Conservation (phyloP, 139 green algal species). For the Closterium sp. region DNA sequence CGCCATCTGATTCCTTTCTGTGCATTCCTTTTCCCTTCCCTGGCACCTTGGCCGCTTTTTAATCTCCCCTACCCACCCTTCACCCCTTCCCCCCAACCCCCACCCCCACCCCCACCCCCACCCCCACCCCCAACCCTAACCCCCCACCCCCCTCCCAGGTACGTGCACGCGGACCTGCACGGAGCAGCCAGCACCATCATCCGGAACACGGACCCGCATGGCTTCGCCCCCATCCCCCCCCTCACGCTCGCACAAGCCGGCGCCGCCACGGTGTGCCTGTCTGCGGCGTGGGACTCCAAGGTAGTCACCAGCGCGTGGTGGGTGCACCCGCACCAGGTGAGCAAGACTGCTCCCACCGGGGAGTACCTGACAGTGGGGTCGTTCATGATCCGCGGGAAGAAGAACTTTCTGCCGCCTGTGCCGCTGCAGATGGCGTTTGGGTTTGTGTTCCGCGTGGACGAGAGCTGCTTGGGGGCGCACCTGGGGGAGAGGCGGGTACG, state of each 20-base stretch:
- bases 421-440: constrained; percentile 89
- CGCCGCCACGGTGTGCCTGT: constrained; percentile 74
- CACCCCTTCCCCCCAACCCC: background rate
- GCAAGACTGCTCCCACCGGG: constrained; percentile 87
- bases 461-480: constrained; percentile 75
- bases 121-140: background rate
- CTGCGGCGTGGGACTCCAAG: constrained; percentile 85
- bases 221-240: constrained; percentile 62
- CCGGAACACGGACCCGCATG: constrained; percentile 66
- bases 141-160: constrained; percentile 48
- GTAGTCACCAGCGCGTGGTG: constrained; percentile 91
- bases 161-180: constrained; percentile 94
- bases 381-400: constrained; percentile 92
- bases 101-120: background rate
- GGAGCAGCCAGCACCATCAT: constrained; percentile 86
- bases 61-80: background rate
- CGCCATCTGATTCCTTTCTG: background rate
- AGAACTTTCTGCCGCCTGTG: constrained; percentile 94
- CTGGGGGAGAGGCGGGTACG: constrained; percentile 66
- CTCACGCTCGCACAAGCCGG: constrained; percentile 77
- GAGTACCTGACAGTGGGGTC: constrained; percentile 86
- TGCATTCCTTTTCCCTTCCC: background rate
- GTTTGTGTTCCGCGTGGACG: constrained; percentile 84
- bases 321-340: constrained; percentile 89
- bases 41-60: background rate